A percentile compares a stretch with the other conserved stretches of the same genome.
phyloP scores from a whole-genome alignment of 2,329 filamentous ascomycete species.

The Lachnellula hyalina region DNA sequence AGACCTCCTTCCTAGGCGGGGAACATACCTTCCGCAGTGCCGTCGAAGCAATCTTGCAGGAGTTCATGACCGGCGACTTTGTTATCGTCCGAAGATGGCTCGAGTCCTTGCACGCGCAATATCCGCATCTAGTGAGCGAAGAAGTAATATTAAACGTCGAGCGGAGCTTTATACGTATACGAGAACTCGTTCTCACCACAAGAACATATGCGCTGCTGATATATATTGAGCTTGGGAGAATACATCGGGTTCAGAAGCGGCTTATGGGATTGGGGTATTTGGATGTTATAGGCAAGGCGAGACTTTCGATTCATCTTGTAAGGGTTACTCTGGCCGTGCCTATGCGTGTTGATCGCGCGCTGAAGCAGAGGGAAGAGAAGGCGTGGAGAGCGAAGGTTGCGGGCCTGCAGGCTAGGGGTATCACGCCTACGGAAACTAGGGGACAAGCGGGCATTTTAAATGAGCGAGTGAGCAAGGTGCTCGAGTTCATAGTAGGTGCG shows the following conservation, averaged over 20 bases:
- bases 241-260: slow-evolving; percentile 35
- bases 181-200: slow-evolving; percentile 35
- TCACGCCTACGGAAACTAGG: slow-evolving; percentile 26
- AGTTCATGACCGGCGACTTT: slow-evolving; percentile 38
- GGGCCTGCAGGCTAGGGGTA: slow-evolving; percentile 32
- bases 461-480: slow-evolving; percentile 34
- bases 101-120: slow-evolving; percentile 32
- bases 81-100: slow-evolving; percentile 33
- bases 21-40: slow-evolving; percentile 35
- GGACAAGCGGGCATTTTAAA: slow-evolving; percentile 33
- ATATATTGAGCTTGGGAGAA: slow-evolving; percentile 35
- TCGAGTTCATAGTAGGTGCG: slow-evolving; percentile 36
- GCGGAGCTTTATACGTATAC: slow-evolving; percentile 32
- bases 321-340: slow-evolving; percentile 36
- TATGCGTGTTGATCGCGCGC: slow-evolving; percentile 36
- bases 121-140: slow-evolving; percentile 34
- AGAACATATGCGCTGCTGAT: slow-evolving; percentile 35
- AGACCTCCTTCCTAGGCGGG: slow-evolving; percentile 33
- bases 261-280: slow-evolving; percentile 35
- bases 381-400: slow-evolving; percentile 34
- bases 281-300: slow-evolving; percentile 33
- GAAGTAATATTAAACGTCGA: slow-evolving; percentile 35
- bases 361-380: slow-evolving; percentile 34
- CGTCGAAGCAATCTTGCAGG: slow-evolving; percentile 34
- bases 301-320: slow-evolving; percentile 35